Evolutionary conservation across 2,329 filamentous ascomycete genomes (phyloP), one percentile per base, ranked within the genome.

Genomic region (Chaetothyriales sp.): DNA sequence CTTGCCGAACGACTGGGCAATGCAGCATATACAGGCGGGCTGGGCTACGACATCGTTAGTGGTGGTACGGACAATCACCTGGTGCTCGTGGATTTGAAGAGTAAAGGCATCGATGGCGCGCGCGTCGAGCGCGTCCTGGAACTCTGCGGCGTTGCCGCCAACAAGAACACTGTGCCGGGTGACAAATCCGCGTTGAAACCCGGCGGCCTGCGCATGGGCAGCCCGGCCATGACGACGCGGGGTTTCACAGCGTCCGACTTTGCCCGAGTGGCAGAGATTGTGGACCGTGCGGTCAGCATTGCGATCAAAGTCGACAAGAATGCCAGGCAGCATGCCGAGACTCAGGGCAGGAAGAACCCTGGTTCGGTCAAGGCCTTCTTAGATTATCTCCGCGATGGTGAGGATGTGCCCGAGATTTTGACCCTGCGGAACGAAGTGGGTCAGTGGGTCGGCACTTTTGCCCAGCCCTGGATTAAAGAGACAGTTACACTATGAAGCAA

Each of bases 131-230:
- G 87, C 56, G 85, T 98, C 54, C 83, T 98, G 18, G 92, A 98
- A 77, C 86, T 94, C 70, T 92, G 95, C 73, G 94, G 95, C 77
- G 94, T 98, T 70, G 89, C 92, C 57, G 94, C 89, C 81, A 98
- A 98, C 83, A 98, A 98, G 83, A 98, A 98, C 81, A 85, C 87
- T 55, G 92, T 95, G 54, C 92, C 92, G 43, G 92, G 92, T 58
- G 92, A 98, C 78, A 95, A 94, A 78, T 94, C 87, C 54, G 92
- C 92, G 47, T 80, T 98, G 61, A 95, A 88, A 58, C 92, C 92
- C 51, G 88, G 83, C 66, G 92, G 92, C 76, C 83, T 98, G 70
- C 88, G 92, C 62, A 94, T 98, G 64, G 92, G 92, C 66, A 92
- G 89, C 46, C 92, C 92, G 47, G 92, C 92, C 69, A 98, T 98